A percentile compares a stretch with the other conserved stretches of the same genome.
Evolutionary conservation across 148 eudicot species (phyloP).

Genomic region (Rhododendron kiyosumense): DNA sequence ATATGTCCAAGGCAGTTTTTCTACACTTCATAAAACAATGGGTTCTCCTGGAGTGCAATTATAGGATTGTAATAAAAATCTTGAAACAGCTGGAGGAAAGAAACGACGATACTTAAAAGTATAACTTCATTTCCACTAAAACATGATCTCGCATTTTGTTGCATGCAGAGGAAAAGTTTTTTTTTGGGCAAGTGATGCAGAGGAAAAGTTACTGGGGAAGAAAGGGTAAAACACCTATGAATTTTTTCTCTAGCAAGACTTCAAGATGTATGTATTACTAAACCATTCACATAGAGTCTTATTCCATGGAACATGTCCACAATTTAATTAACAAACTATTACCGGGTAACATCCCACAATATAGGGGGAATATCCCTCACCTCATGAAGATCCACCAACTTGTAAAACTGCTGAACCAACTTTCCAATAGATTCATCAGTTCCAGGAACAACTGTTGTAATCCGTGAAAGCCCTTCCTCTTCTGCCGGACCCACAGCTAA

Average conservation of each 20-base stretch:
- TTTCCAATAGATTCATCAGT: slow-evolving; percentile 78
- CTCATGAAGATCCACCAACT: slow-evolving; percentile 76
- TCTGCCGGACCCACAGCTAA: slow-evolving; percentile 92
- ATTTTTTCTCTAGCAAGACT: background rate
- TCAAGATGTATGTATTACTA: background rate
- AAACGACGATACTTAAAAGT: too few species aligned
- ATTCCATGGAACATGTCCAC: background rate
- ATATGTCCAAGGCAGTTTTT: too few species aligned
- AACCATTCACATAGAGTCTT: background rate
- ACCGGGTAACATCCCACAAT: background rate
- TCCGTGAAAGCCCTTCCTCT: slow-evolving; percentile 76
- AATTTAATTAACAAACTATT: background rate
- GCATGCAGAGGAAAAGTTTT: background rate
- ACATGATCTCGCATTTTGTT: background rate
- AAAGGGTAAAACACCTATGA: background rate
- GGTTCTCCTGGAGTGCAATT: too few species aligned
- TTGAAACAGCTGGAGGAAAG: too few species aligned
- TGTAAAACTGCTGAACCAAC: slow-evolving; percentile 79
- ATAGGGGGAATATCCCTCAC: slow-evolving; percentile 28
- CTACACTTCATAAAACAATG: too few species aligned
- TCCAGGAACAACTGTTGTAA: slow-evolving; percentile 93
- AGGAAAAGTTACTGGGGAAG: background rate
- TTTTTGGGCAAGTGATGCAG: background rate
- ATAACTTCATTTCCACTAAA: too few species aligned
- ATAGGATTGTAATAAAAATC: too few species aligned